Evolutionary conservation across 257 asterid species (phyloP).

Genomic region (Capsicum baccatum): DNA sequence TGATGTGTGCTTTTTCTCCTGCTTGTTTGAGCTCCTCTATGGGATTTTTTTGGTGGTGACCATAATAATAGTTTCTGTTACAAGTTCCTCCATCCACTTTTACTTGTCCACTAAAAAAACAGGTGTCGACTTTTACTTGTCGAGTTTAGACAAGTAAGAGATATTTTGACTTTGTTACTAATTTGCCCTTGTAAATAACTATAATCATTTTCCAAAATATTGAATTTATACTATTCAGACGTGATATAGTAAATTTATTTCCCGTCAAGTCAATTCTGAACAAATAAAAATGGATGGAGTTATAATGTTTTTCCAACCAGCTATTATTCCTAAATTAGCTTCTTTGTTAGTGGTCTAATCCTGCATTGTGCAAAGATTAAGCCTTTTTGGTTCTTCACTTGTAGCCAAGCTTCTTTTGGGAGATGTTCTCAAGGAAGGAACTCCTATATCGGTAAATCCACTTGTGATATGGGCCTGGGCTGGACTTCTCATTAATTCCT

Average conservation of each 20-base stretch:
- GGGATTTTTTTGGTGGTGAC: background rate
- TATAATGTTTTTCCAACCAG: background rate
- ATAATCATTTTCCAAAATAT: too few species aligned
- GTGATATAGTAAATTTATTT: too few species aligned
- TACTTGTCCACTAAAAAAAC: too few species aligned
- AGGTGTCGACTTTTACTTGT: too few species aligned
- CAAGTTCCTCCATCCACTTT: background rate
- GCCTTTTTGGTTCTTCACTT: slow-evolving; percentile 31
- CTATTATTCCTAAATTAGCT: background rate
- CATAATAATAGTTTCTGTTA: background rate
- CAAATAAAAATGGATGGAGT: too few species aligned
- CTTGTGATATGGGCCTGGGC: slow-evolving; percentile 94
- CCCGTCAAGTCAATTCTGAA: too few species aligned
- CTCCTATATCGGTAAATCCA: slow-evolving; percentile 82
- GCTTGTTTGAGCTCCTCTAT: too few species aligned
- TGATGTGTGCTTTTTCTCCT: background rate
- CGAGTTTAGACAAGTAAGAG: too few species aligned
- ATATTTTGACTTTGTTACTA: too few species aligned
- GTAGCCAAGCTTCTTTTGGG: slow-evolving; percentile 94
- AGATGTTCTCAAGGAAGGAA: slow-evolving; percentile 85
- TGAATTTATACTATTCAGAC: too few species aligned
- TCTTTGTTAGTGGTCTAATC: background rate
- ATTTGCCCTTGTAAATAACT: too few species aligned
- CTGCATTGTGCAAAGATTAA: slow-evolving; percentile 14
- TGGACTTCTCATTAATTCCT: slow-evolving; percentile 90